These are phyloP conservation scores for Esteya vermicola DNA, from an alignment of 2,329 filamentous ascomycete genomes.

Conservation along the genomic window DNA sequence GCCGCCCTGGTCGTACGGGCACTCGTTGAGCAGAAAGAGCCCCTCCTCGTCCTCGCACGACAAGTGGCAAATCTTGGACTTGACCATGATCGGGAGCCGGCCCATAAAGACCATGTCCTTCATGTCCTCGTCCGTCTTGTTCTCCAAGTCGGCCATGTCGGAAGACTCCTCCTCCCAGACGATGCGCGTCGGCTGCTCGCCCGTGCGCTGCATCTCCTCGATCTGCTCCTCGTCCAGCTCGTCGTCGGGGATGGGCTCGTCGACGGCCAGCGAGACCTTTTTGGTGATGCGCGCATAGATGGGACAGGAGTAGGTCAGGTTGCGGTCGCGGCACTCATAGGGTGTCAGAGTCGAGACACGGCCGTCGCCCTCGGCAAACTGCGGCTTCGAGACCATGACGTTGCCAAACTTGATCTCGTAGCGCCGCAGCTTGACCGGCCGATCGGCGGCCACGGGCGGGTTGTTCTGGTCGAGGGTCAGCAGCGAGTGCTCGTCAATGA, in stretches of 20 bases:
- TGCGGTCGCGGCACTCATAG: slow-evolving; percentile 89
- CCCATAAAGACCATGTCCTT: slow-evolving; percentile 77
- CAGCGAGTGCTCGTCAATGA: slow-evolving; percentile 83
- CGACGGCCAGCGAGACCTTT: slow-evolving; percentile 69
- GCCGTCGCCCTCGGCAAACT: slow-evolving; percentile 86
- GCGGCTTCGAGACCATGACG: slow-evolving; percentile 76
- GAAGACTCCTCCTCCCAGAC: slow-evolving; percentile 47
- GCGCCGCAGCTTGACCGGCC: slow-evolving; percentile 71
- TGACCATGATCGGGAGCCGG: slow-evolving; percentile 94
- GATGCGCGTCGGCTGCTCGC: slow-evolving; percentile 42
- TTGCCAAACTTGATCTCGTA: slow-evolving; percentile 93
- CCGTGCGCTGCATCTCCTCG: slow-evolving; percentile 37
- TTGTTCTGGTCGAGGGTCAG: slow-evolving; percentile 91
- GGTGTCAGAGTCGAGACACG: slow-evolving; percentile 74
- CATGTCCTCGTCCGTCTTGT: slow-evolving; percentile 41
- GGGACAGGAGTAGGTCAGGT: slow-evolving; percentile 86
- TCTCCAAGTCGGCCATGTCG: slow-evolving; percentile 35
- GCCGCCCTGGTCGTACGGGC: slow-evolving; percentile 93
- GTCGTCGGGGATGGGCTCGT: slow-evolving; percentile 50
- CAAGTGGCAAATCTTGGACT: slow-evolving; percentile 88
- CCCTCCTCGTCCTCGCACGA: slow-evolving; percentile 72
- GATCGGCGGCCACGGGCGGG: slow-evolving; percentile 59
- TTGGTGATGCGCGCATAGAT: slow-evolving; percentile 83
- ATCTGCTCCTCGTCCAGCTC: slow-evolving; percentile 55
- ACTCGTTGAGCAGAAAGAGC: slow-evolving; percentile 86